Evolutionary conservation across 169 alveolate genomes (phyloP).

Genomic region (Babesia gibsoni): DNA sequence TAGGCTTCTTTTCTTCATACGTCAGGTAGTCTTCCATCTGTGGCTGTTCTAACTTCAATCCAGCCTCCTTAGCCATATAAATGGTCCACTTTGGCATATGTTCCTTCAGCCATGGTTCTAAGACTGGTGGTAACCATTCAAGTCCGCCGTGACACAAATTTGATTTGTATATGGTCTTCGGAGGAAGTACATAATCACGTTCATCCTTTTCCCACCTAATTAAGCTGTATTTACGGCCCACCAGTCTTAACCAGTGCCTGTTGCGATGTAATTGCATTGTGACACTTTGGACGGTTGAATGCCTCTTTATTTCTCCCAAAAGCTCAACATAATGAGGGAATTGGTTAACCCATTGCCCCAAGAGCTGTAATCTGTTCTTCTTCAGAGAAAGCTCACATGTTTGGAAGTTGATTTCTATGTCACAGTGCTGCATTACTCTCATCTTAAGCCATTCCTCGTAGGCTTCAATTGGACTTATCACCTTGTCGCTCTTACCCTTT

Average conservation of each 20-base stretch:
- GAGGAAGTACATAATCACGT: constrained; percentile 38
- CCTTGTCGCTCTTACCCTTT: constrained; percentile 34
- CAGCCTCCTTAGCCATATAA: constrained; percentile 24
- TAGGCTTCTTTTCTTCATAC: neutral
- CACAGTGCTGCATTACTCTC: constrained; percentile 65
- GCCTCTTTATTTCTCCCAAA: constrained; percentile 37
- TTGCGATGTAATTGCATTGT: constrained; percentile 51
- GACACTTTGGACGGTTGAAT: constrained; percentile 49
- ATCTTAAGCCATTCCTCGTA: constrained; percentile 58
- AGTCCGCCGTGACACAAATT: constrained; percentile 25
- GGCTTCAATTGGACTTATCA: constrained; percentile 44
- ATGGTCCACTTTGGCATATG: constrained; percentile 63
- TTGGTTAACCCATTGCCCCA: constrained; percentile 64
- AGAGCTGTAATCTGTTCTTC: constrained; percentile 47
- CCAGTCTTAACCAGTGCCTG: constrained; percentile 61
- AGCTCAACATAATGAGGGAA: constrained; percentile 55
- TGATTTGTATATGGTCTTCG: constrained; percentile 21
- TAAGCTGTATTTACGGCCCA: constrained; percentile 50
- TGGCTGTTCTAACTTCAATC: neutral
- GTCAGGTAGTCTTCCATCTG: neutral
- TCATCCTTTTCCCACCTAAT: constrained; percentile 52
- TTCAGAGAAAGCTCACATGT: constrained; percentile 58
- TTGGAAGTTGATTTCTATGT: constrained; percentile 59
- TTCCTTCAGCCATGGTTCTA: constrained; percentile 56
- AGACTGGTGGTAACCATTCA: constrained; percentile 57